Evolutionary conservation across 805 yeast species (phyloP).

Genomic region (Kazachstania martiniae): DNA sequence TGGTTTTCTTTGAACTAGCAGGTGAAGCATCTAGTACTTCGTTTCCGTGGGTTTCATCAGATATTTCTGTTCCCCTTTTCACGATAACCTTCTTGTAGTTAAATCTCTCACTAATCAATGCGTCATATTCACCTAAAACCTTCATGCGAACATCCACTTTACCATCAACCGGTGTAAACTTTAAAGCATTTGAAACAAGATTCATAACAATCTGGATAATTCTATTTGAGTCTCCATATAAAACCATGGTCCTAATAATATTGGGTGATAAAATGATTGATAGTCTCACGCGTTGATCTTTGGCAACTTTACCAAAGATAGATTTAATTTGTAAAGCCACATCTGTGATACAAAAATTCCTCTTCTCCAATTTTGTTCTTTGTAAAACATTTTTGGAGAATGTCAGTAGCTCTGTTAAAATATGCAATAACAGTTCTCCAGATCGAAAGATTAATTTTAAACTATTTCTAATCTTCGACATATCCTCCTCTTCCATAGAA

Average conservation of each 20-base stretch:
- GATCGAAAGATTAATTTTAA: constrained; percentile 77
- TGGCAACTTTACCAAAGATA: constrained; percentile 71
- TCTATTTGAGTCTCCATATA: constrained; percentile 83
- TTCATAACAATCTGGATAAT: constrained; percentile 90
- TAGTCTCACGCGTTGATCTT: constrained; percentile 63
- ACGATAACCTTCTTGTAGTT: constrained; percentile 39
- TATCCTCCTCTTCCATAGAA: constrained; percentile 78
- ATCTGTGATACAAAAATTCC: constrained; percentile 70
- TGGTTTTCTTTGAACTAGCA: too few species aligned
- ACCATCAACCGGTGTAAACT: constrained; percentile 88
- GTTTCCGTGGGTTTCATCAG: neutral
- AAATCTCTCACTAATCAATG: constrained; percentile 31
- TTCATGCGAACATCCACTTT: constrained; percentile 54
- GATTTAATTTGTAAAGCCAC: constrained; percentile 77
- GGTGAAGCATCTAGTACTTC: neutral
- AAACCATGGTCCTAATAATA: constrained; percentile 46
- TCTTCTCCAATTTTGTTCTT: constrained; percentile 70
- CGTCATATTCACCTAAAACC: constrained; percentile 64
- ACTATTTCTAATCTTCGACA: constrained; percentile 56
- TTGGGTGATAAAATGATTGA: constrained; percentile 55
- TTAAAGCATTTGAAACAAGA: constrained; percentile 78
- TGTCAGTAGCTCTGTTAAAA: constrained; percentile 80
- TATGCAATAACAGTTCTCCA: constrained; percentile 82
- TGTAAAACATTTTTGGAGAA: constrained; percentile 85
- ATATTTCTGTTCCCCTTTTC: constrained; percentile 19